A percentile compares a stretch with the other conserved stretches of the same genome.
Evolutionary conservation across 345 rosid species (phyloP).

Genomic region (Lenwebbia sp.): DNA sequence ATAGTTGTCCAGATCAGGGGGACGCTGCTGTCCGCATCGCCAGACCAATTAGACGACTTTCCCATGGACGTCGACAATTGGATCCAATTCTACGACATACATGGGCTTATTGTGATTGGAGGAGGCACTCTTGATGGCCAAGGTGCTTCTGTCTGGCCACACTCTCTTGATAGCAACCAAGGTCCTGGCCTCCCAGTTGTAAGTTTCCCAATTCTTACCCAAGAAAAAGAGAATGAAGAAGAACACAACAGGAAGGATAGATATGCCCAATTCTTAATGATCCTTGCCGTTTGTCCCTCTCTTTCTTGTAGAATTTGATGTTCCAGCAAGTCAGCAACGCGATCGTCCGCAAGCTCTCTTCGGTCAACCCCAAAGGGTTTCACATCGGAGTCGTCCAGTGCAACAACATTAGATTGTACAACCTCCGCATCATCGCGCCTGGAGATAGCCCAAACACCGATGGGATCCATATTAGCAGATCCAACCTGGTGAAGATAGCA

Average conservation of each 20-base stretch:
- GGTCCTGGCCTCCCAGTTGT: constrained; percentile 15
- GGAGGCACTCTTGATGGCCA: constrained; percentile 57
- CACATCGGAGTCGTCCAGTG: constrained; percentile 27
- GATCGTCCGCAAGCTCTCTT: constrained; percentile 22
- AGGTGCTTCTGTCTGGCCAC: constrained; percentile 40
- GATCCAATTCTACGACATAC: constrained; percentile 37
- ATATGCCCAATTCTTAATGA: not conserved
- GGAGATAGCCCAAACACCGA: constrained; percentile 53
- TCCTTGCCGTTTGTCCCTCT: not conserved
- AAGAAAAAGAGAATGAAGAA: not conserved
- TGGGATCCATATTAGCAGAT: constrained; percentile 62
- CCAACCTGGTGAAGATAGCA: constrained; percentile 29
- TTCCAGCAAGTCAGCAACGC: constrained; percentile 20
- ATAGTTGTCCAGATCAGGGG: constrained; percentile 24
- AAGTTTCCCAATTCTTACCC: not conserved
- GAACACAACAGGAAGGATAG: not conserved
- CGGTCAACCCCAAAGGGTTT: constrained; percentile 62
- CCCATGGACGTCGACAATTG: constrained; percentile 19
- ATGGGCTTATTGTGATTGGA: constrained; percentile 42
- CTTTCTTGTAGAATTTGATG: constrained; percentile 24
- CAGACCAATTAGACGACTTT: constrained; percentile 9
- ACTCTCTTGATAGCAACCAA: not conserved
- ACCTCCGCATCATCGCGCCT: constrained; percentile 28
- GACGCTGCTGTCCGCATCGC: constrained; percentile 13
- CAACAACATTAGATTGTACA: constrained; percentile 14